Evolutionary conservation across 2,329 filamentous ascomycete species (phyloP).

Genomic region (Fusarium anguioides): DNA sequence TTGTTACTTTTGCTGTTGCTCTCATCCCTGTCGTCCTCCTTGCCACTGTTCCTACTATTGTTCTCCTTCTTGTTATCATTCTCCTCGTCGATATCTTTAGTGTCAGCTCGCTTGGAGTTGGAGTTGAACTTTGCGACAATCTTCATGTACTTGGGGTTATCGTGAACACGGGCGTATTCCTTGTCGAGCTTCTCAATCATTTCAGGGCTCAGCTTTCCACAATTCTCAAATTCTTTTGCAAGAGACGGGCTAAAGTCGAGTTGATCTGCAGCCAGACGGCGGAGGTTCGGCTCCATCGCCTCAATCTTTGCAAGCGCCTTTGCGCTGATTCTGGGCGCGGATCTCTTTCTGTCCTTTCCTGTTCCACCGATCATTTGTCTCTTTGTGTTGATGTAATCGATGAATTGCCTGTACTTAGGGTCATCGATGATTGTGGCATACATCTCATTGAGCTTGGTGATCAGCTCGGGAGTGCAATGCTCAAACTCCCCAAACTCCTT

Average conservation of each 20-base stretch:
- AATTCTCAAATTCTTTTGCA: neutral
- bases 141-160: neutral
- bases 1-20: neutral
- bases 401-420: neutral
- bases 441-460: slow-evolving; percentile 15
- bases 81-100: neutral
- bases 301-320: neutral
- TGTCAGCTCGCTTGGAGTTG: neutral
- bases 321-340: neutral
- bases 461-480: slow-evolving; percentile 1
- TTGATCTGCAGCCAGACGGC: neutral
- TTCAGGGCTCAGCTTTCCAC: neutral
- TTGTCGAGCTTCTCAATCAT: slow-evolving; percentile 7
- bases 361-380: neutral
- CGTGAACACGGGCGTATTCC: neutral
- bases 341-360: neutral
- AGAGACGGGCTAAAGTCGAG: neutral
- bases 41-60: no score
- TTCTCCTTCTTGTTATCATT: no score
- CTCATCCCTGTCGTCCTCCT: no score
- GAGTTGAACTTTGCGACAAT: neutral
- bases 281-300: neutral
- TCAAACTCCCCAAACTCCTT: neutral
- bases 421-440: neutral
- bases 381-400: neutral